phyloP scores from a whole-genome alignment of 352 stramenopile genomes.

The Saprolegnia parasitica region DNA sequence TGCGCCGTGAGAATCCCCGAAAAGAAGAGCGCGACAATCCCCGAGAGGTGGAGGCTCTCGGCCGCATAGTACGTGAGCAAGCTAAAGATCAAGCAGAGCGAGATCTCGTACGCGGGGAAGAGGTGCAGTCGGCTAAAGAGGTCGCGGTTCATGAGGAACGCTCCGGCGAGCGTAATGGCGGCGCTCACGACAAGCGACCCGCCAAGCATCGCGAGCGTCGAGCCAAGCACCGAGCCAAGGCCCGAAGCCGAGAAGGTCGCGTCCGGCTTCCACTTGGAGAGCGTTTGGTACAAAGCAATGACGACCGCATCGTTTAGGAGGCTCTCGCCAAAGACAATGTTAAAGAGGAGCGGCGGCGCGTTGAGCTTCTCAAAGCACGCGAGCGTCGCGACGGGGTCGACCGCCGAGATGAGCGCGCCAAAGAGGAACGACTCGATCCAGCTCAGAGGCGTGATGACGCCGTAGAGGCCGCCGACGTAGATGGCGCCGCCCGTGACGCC shows the following conservation, averaged over 20 bases:
- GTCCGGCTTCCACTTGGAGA: constrained; percentile 82
- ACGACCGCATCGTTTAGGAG: constrained; percentile 93
- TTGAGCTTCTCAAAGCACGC: constrained; percentile 90
- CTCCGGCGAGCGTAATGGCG: constrained; percentile 63
- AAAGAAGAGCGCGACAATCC: constrained; percentile 94
- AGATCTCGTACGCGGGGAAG: constrained; percentile 85
- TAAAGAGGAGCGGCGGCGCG: constrained; percentile 87
- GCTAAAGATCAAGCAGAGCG: constrained; percentile 80
- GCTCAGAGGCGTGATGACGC: constrained; percentile 66
- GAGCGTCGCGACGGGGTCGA: constrained; percentile 91
- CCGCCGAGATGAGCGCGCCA: constrained; percentile 88
- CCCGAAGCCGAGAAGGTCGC: constrained; percentile 61
- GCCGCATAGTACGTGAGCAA: constrained; percentile 81
- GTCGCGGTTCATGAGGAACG: constrained; percentile 71
- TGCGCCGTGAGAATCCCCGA: constrained; percentile 86
- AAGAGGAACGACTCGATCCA: constrained; percentile 91
- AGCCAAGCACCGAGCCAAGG: constrained; percentile 53
- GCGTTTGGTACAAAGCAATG: constrained; percentile 91
- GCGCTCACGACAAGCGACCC: constrained; percentile 67
- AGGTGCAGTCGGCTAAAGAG: constrained; percentile 66
- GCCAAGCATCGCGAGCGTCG: constrained; percentile 72
- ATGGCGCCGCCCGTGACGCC: constrained; percentile 70
- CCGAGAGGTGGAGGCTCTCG: constrained; percentile 73
- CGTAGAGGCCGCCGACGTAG: constrained; percentile 54
- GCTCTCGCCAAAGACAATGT: constrained; percentile 93